Base-by-base conservation (phyloP, 2,329 filamentous ascomycete species). In the Fusarium dlaminii region DNA sequence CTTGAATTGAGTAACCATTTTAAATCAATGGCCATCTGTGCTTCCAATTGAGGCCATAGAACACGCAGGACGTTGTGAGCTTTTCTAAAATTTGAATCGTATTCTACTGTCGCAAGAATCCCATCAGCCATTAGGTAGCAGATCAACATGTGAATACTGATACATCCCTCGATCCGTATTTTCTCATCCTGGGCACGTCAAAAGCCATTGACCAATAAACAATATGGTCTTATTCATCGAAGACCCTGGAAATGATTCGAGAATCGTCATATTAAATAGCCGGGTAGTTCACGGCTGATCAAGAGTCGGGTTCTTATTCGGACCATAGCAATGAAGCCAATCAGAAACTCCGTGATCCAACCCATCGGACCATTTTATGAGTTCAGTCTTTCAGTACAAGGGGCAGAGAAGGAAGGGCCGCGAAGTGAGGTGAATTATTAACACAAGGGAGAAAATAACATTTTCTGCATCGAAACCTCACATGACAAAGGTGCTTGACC, bases 171-270 rank as follows among this genome's bases (percentile, higher is more conserved):
- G 30, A 51, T 68, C 46, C 36, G n/a, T 55, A 43, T 59, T 52
- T 39, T 43, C 34, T n/a, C 14, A 59, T 15, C 60, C 55, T 37
- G 49, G 49, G 46, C 27, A 46, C 13, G 15, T 57, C 49, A 45
- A 42, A 37, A 56, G 46, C 43, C 58, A 77, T 78, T 77, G 68
- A 67, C 75, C 77, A 78, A 79, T 77, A 58, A 45, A 51, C 57
- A 65, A 46, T 9, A 58, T 75, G 73, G 67, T 37, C 77, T 78
- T 78, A 78, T 78, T 78, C 77, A 78, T 78, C 74, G 51, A 75
- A 58, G 72, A 73, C 66, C 71, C 69, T 70, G 68, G 66, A 70
- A 73, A 73, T 67, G 72, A 69, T 71, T 68, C 70, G 72, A 75
- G 76, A 39, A 78, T 73, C 65, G 72, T 73, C 61, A 71, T 55